Base-by-base conservation (phyloP, 2,329 filamentous ascomycete species). In the Aspergillus fumigatiaffinis region DNA sequence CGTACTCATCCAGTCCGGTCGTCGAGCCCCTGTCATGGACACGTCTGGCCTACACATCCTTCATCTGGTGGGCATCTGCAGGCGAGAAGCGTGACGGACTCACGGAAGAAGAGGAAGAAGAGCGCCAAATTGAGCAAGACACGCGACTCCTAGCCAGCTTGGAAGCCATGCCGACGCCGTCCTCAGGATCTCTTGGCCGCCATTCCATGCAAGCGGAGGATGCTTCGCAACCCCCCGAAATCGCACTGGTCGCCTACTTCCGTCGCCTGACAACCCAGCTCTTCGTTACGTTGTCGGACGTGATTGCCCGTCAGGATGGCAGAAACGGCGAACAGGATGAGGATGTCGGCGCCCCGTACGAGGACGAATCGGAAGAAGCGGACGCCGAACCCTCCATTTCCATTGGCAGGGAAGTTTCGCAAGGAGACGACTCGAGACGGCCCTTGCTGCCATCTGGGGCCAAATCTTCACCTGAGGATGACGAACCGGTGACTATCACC, bases 21-120 rank as follows among this genome's bases (percentile, higher is more conserved):
- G 79, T 84, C 8, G 84, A 87, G 63, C 79, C 83, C 3, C 71
- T 80, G 41, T 82, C 82, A 0, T 87, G 85, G 85, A 77, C 82
- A 5, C 78, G 80, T 4, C 75, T 86, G 35, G 85, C 84, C 3
- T 87, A 87, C 67, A 78, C 78, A 3, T 83, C 83, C 38, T 85
- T 87, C 71, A 84, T 87, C 67, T 88, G 85, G 84, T 88, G 85
- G 85, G 85, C 85, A 3, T 85, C 83, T 1, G 85, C 85, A 2
- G 85, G 85, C 53, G 85, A 87, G 67, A 79, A 80, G 59, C 80
- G 82, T 28, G 78, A 79, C 12, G 80, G 79, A 51, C 74, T 81
- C 9, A 77, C 79, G 1, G 79, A 84, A 56, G 83, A 86, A 65
- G 77, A 79, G 58, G 79, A 83, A 54, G 79, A 83, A 55, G 77